These are phyloP conservation scores for Aspergillus brunneoviolaceus DNA, from an alignment of 2,329 filamentous ascomycete species.

Conservation along the genomic window DNA sequence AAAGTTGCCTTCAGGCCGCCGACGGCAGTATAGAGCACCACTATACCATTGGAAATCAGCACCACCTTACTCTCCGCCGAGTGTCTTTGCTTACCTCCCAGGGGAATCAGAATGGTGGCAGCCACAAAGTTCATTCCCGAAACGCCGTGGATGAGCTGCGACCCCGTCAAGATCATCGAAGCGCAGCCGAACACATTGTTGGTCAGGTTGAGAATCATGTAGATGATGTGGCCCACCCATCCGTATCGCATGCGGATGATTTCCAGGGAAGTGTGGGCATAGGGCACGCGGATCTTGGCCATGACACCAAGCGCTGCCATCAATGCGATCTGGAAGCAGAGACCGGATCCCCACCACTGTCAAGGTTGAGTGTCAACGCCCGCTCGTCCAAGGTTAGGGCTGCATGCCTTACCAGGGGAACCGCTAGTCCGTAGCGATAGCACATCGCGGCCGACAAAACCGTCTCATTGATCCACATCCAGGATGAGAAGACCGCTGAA, in stretches of 20 bases:
- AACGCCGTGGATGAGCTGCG: conserved; percentile 47
- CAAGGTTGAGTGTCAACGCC: neutral
- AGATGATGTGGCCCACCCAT: conserved; percentile 41
- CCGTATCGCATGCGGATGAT: conserved; percentile 52
- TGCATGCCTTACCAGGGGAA: conserved; percentile 31
- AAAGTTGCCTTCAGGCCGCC: conserved; percentile 53
- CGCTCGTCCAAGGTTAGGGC: neutral
- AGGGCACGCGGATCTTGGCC: conserved; percentile 51
- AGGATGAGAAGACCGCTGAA: conserved; percentile 40
- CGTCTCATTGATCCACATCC: conserved; percentile 43
- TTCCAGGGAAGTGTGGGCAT: conserved; percentile 53
- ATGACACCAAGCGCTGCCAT: conserved; percentile 52
- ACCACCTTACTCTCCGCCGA: neutral
- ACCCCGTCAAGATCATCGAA: conserved; percentile 49
- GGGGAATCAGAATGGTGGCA: conserved; percentile 47
- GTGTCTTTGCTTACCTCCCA: conserved; percentile 38
- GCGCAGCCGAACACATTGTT: conserved; percentile 49
- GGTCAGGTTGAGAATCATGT: conserved; percentile 43
- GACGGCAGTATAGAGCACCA: conserved; percentile 50
- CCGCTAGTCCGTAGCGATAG: conserved; percentile 36
- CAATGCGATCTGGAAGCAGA: conserved; percentile 51
- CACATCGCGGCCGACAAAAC: conserved; percentile 36
- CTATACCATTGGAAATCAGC: conserved; percentile 21
- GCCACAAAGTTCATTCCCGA: conserved; percentile 52
- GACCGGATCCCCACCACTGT: conserved; percentile 41